Base-by-base conservation (phyloP, 2,329 filamentous ascomycete genomes). In the Fusarium pininemorale region DNA sequence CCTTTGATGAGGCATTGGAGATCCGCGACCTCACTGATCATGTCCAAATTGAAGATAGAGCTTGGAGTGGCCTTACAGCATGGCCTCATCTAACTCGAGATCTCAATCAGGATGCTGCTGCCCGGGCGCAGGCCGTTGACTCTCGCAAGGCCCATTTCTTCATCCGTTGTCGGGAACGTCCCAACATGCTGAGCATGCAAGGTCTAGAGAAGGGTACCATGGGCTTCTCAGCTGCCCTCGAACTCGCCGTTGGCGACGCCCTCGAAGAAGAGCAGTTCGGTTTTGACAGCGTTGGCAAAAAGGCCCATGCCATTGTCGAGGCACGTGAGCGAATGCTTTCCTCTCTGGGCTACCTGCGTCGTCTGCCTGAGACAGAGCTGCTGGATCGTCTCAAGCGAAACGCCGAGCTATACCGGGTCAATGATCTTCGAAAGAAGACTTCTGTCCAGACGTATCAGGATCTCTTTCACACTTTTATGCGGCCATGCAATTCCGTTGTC, bases 151-250 rank as follows among this genome's bases (percentile, higher is more conserved):
- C 88, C 64, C 89, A 90, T 79, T 90, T 90, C 79, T 88, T 89
- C 77, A 84, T 89, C 45, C 85, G 87, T 63, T 90, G 88, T 72
- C 85, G 87, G 53, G 91, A 93, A 78, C 83, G 89, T 28, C 92
- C 92, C 45, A 92, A 88, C 79, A 94, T 93, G 91, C 85, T 93
- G 67, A 92, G 90, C 83, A 90, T 91, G 84, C 90, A 92, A 73
- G 92, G 92, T 7, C 82, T 92, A 38, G 92, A 94, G 79, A 91
- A 91, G 79, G 92, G 92, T 47, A 92, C 91, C 24, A 85, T 93
- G 78, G 92, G 92, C 60, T 93, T 90, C 79, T 87, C 90, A 74
- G 90, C 92, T 28, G 92, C 92, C 13, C 83, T 94, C 41, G 91
- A 94, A 79, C 80, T 93, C 41, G 85, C 87, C 28, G 88, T 90